Percentiles rank a stretch among this genome's conserved stretches.
Evolutionary conservation across 2,329 filamentous ascomycete genomes (phyloP).

Genomic region (Fusarium keratoplasticum): DNA sequence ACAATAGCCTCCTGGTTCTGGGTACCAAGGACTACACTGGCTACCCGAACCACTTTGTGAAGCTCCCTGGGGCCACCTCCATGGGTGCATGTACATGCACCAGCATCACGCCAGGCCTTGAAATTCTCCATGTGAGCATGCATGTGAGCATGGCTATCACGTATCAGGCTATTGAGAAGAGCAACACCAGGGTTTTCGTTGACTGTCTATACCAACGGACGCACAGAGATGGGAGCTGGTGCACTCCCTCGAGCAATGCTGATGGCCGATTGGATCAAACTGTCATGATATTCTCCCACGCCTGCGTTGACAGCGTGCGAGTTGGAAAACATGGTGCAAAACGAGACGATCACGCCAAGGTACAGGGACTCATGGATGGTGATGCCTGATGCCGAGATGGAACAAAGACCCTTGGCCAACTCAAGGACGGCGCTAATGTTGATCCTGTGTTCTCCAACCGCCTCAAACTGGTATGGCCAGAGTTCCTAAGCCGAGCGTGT

Average conservation of each 20-base stretch:
- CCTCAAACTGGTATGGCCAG: background rate
- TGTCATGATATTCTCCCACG: background rate
- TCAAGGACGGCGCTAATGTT: background rate
- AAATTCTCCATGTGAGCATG: no score
- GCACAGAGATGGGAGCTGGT: background rate
- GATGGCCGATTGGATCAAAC: background rate
- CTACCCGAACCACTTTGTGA: rapidly evolving
- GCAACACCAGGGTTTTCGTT: background rate
- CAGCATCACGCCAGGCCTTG: no score
- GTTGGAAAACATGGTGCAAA: background rate
- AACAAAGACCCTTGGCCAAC: background rate
- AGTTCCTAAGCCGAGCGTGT: background rate
- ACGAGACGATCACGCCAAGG: background rate
- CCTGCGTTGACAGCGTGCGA: rapidly evolving
- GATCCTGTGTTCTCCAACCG: background rate
- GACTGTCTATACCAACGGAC: background rate
- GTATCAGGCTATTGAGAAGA: background rate
- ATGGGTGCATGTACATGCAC: no score
- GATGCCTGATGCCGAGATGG: rapidly evolving
- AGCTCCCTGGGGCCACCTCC: no score
- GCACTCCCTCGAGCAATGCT: background rate
- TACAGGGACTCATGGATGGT: background rate
- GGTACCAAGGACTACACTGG: background rate
- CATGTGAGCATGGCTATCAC: no score
- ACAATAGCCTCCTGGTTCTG: background rate